Percentiles rank a stretch among this genome's conserved stretches.
Evolutionary conservation across 495 filamentous ascomycete genomes (phyloP).

Genomic region (Entonaema liquescens): DNA sequence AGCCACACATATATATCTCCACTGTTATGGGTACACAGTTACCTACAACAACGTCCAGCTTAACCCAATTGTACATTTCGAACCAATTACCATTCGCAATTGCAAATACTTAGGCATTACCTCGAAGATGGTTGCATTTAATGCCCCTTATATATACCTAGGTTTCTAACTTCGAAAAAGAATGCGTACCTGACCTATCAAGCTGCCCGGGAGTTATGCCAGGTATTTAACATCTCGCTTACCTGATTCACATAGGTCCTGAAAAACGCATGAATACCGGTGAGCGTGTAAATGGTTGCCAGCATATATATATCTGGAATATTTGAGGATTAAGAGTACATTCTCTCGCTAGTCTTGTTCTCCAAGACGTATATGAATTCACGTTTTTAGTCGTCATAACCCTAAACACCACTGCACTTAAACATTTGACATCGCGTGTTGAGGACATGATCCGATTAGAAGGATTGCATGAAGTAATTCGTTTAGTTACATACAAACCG

Average conservation of each 20-base stretch:
- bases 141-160: background rate
- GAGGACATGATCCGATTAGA: background rate
- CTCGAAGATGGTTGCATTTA: too few species aligned
- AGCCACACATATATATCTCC: background rate
- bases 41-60: background rate
- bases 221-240: too few species aligned
- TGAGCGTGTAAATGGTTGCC: conserved; percentile 10
- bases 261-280: background rate
- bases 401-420: background rate
- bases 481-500: too few species aligned
- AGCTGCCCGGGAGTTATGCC: too few species aligned
- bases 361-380: conserved; percentile 1
- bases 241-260: too few species aligned
- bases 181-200: too few species aligned
- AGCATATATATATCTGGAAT: background rate
- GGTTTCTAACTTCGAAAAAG: too few species aligned
- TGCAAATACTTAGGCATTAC: background rate
- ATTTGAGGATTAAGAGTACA: conserved; percentile 4
- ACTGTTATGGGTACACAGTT: background rate
- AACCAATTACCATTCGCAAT: background rate
- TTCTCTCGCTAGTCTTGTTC: background rate
- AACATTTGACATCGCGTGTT: background rate
- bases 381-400: background rate
- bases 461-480: background rate
- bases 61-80: background rate